Evolutionary conservation across 176 grass and related monocot genomes (phyloP).

Genomic region (Paspalum notatum): DNA sequence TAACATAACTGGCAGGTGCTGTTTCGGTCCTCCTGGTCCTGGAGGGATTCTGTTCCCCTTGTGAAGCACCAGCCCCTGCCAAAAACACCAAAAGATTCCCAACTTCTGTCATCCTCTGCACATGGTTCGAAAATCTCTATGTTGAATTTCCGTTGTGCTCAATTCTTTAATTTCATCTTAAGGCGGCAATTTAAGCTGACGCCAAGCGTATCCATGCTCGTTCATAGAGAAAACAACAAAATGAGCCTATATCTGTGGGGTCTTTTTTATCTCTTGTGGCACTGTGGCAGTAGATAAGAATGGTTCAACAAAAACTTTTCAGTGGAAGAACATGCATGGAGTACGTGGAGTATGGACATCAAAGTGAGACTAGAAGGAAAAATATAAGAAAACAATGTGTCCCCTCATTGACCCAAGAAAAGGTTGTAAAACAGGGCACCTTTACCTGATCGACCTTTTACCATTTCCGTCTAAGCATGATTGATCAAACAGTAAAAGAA

Average conservation of each 20-base stretch:
- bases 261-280: background rate
- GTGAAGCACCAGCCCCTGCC: constrained; percentile 40
- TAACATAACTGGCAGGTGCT: constrained; percentile 38
- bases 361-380: background rate
- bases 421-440: constrained; percentile 28
- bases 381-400: background rate
- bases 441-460: constrained; percentile 47
- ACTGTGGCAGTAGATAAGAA: background rate
- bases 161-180: background rate
- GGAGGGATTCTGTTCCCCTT: constrained; percentile 37
- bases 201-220: background rate
- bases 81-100: constrained; percentile 43
- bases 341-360: background rate
- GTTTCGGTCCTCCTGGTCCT: constrained; percentile 12
- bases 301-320: background rate
- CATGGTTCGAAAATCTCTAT: background rate
- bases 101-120: background rate
- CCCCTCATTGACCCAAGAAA: constrained; percentile 43
- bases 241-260: background rate
- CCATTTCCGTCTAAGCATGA: constrained; percentile 51
- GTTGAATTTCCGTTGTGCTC: constrained; percentile 5
- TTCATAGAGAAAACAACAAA: background rate
- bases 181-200: background rate
- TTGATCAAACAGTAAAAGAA: constrained; percentile 37
- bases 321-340: constrained; percentile 5